Evolutionary conservation across 2,329 filamentous ascomycete species (phyloP).

Genomic region (Helotiales sp.): DNA sequence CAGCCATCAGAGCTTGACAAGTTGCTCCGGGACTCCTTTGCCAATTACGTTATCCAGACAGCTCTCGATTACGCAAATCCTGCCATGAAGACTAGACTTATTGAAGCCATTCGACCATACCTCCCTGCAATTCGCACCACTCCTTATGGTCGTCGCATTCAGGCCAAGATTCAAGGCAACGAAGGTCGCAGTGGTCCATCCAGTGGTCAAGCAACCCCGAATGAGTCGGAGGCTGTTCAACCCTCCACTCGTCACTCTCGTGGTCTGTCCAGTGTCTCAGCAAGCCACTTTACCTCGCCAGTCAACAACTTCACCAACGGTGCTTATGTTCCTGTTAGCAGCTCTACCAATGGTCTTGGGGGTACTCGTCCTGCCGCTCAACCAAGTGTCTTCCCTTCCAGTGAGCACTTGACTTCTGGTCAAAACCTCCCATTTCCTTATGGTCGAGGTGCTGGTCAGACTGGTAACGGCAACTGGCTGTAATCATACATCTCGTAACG

Average conservation of each 20-base stretch:
- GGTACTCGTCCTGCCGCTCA: slow-evolving; percentile 22
- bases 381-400: slow-evolving; percentile 25
- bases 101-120: slow-evolving; percentile 83
- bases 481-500: slow-evolving; percentile 30
- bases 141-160: slow-evolving; percentile 91
- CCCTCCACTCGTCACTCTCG: slow-evolving; percentile 33
- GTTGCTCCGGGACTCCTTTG: slow-evolving; percentile 87
- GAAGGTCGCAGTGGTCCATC: slow-evolving; percentile 41
- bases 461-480: slow-evolving; percentile 34
- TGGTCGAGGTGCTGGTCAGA: slow-evolving; percentile 28
- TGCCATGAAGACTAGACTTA: slow-evolving; percentile 70
- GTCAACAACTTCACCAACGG: slow-evolving; percentile 31
- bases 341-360: slow-evolving; percentile 22
- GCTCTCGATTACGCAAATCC: slow-evolving; percentile 82
- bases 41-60: slow-evolving; percentile 98
- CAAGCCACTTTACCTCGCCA: slow-evolving; percentile 25
- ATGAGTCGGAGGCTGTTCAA: slow-evolving; percentile 29
- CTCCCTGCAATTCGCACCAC: slow-evolving; percentile 84
- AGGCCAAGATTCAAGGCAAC: slow-evolving; percentile 75
- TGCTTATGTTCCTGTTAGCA: slow-evolving; percentile 18
- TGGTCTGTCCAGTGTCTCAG: slow-evolving; percentile 34
- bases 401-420: slow-evolving; percentile 26
- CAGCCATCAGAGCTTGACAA: slow-evolving; percentile 78
- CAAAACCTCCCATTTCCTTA: slow-evolving; percentile 28
- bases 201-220: slow-evolving; percentile 34